Evolutionary conservation across 768 basidiomycete genomes (phyloP), one percentile per base, ranked within the genome.

Genomic region (Amylocystis lapponica): DNA sequence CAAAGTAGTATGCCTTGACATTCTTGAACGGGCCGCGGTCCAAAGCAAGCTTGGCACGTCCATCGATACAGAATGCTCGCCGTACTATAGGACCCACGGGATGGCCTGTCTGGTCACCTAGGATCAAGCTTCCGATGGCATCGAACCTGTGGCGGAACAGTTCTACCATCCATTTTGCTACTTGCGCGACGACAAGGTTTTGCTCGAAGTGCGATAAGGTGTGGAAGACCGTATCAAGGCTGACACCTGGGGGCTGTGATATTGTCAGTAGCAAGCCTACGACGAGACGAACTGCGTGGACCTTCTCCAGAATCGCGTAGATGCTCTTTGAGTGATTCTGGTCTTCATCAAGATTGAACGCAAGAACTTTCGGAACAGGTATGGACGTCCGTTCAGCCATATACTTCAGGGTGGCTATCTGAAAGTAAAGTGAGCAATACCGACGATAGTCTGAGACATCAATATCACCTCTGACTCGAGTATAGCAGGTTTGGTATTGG

Each of bases 1-100:
- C 64, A 8, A 49, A 39, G 42, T 62, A 61, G 47, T 66, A 66
- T n/a, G 53, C 63, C 16, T 52, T 48, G 0, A 56, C 55, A 13
- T 51, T 55, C 2, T 36, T 36, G 30, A 61, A 66, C 0, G 64
- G 64, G 1, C 65, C 63, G 8, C 65, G 60, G 37, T 65, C 59
- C 34, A 66, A 45, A n/a, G 56, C 26, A 30, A 66, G 44, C 16
- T 50, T 46, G 2, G 51, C 50, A 20, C 63, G 59, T 4, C 59
- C 64, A 27, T 60, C 59, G 6, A 46, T 43, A 45, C 51, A 62
- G 52, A 62, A 66, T 25, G 56, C 47, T 10, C 57, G 55, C 17
- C 55, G 53, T 4, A 48, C 41, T 27, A 58, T 40, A 11, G 46
- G 58, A 2, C 60, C 52, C 22, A 57, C 32, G 27, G 31, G 36